These are phyloP conservation scores for Erucastrum elatum DNA, from an alignment of 345 rosid genomes.

Conservation along the genomic window DNA sequence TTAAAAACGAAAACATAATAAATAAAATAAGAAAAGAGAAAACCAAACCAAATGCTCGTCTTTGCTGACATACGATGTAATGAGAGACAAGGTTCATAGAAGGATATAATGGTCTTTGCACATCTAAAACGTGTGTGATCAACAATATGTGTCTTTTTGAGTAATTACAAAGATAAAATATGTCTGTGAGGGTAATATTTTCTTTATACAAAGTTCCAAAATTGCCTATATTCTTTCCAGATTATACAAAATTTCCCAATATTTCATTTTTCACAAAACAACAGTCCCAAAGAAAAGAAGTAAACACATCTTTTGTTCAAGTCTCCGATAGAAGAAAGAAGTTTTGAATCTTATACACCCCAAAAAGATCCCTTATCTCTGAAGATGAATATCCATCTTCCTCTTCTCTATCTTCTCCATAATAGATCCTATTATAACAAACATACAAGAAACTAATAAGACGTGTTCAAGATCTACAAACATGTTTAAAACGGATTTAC, in stretches of 20 bases:
- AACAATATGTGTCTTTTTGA: too few relatives aligned
- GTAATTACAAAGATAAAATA: too few relatives aligned
- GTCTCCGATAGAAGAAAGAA: slow-evolving; percentile 19
- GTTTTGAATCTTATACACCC: slow-evolving; percentile 21
- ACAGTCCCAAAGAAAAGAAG: not conserved
- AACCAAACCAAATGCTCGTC: too few relatives aligned
- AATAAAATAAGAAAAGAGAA: too few relatives aligned
- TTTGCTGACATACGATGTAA: too few relatives aligned
- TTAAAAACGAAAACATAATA: too few relatives aligned
- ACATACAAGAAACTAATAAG: not conserved
- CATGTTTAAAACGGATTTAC: not conserved
- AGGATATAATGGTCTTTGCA: too few relatives aligned
- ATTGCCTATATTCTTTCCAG: slow-evolving; percentile 29
- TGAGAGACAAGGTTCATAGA: too few relatives aligned
- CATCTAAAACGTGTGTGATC: too few relatives aligned
- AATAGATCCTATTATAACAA: slow-evolving; percentile 39
- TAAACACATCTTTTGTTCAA: slow-evolving; percentile 19
- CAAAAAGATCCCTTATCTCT: slow-evolving; percentile 41
- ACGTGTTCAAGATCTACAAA: not conserved
- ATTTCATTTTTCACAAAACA: slow-evolving; percentile 26
- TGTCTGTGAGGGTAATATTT: too few relatives aligned
- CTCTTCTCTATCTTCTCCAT: slow-evolving; percentile 47
- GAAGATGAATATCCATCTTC: slow-evolving; percentile 46
- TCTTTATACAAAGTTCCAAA: slow-evolving; percentile 38
- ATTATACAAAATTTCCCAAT: slow-evolving; percentile 33